Evolutionary conservation across 1,284 basidiomycete genomes (phyloP).

Genomic region (Meripilus lineatus): DNA sequence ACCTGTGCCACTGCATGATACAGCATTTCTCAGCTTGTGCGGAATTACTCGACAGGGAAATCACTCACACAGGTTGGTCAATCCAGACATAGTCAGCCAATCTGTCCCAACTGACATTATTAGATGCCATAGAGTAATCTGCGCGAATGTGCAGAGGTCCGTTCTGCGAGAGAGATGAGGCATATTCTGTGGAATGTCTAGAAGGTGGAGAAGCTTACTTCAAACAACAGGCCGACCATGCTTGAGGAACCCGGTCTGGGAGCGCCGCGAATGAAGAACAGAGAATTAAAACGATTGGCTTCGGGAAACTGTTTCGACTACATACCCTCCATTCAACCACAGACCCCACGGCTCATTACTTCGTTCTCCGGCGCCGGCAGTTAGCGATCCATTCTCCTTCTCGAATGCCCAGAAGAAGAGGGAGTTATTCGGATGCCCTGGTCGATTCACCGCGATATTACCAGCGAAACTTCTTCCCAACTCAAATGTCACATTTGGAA

Average conservation of each 20-base stretch:
- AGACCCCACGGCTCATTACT: slow-evolving; percentile 61
- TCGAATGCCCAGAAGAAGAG: slow-evolving; percentile 74
- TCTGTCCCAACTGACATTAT: slow-evolving; percentile 11
- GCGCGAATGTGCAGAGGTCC: slow-evolving; percentile 8
- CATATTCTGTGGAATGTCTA: neutral
- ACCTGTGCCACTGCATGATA: slow-evolving; percentile 46
- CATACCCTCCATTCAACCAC: slow-evolving; percentile 64
- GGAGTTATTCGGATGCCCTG: slow-evolving; percentile 54
- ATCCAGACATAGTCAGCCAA: slow-evolving; percentile 17
- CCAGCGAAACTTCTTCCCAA: slow-evolving; percentile 58
- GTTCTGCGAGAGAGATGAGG: slow-evolving; percentile 8
- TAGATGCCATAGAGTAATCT: slow-evolving; percentile 4
- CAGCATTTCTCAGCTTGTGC: neutral
- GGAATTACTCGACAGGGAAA: neutral
- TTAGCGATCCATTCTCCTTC: slow-evolving; percentile 55
- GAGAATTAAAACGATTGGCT: neutral
- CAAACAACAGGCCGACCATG: slow-evolving; percentile 56
- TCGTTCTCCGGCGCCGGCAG: slow-evolving; percentile 26
- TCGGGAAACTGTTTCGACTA: neutral
- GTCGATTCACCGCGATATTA: slow-evolving; percentile 58
- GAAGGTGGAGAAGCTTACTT: slow-evolving; percentile 34
- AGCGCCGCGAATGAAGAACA: slow-evolving; percentile 4
- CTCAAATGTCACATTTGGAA: slow-evolving; percentile 63
- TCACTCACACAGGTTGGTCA: slow-evolving; percentile 14
- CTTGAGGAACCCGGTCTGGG: slow-evolving; percentile 60